Conservation (phyloP, 768 basidiomycete genomes). For the Fistulinella prunicolor region DNA sequence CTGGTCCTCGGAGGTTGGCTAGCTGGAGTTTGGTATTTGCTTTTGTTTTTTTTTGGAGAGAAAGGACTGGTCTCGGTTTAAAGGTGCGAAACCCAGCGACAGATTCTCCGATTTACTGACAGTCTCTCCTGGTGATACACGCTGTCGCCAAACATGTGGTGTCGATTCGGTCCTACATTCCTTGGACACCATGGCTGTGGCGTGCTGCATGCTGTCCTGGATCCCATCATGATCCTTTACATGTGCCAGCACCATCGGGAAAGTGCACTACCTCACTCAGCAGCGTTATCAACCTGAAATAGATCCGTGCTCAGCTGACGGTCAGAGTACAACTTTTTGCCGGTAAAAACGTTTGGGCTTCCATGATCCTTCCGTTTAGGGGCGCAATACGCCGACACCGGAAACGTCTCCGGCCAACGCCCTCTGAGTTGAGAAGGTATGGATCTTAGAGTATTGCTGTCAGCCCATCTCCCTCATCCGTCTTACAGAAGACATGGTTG, state of each 20-base stretch:
- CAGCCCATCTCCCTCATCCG: not conserved
- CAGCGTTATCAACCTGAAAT: not conserved
- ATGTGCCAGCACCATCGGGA: not conserved
- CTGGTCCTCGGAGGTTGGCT: constrained; percentile 1
- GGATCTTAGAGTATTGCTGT: not conserved
- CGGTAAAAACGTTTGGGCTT: not conserved
- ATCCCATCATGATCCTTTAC: not conserved
- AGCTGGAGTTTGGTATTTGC: constrained; percentile 14
- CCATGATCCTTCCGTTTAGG: constrained; percentile 1
- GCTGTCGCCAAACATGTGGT: not conserved
- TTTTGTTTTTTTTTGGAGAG: constrained; percentile 18
- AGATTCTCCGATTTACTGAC: constrained; percentile 19
- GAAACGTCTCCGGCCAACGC: not conserved
- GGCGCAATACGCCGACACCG: not conserved
- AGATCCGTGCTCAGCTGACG: not conserved
- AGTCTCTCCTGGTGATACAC: constrained; percentile 5
- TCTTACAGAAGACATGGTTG: not conserved
- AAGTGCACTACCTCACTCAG: not conserved
- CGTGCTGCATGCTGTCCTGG: not conserved
- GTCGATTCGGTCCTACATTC: not conserved
- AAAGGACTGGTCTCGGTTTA: not conserved
- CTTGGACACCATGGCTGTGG: not conserved
- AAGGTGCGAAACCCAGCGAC: constrained; percentile 20
- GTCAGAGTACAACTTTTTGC: not conserved
- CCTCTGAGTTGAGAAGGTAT: not conserved